Percentiles rank a stretch among this genome's conserved stretches.
phyloP scores from a whole-genome alignment of 2,329 filamentous ascomycete species.

The Elsinoe fawcettii region DNA sequence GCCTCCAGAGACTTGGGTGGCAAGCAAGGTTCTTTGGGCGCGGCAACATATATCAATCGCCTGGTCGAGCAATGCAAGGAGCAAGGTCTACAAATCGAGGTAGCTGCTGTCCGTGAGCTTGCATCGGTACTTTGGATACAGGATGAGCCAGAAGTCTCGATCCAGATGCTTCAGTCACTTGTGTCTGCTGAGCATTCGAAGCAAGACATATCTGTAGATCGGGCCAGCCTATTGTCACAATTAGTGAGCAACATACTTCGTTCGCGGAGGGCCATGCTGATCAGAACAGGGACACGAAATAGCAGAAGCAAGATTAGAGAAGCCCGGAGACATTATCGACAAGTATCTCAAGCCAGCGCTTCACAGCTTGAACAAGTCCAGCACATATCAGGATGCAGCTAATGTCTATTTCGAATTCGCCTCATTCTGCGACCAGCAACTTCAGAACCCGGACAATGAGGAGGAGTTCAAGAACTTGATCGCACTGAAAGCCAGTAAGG shows the following conservation, averaged over 20 bases:
- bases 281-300: slow-evolving; percentile 63
- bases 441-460: slow-evolving; percentile 75
- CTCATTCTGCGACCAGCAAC: slow-evolving; percentile 85
- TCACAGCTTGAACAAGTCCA: slow-evolving; percentile 64
- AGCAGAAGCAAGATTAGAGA: slow-evolving; percentile 82
- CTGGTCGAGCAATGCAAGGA: slow-evolving; percentile 62
- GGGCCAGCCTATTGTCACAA: slow-evolving; percentile 74
- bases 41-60: slow-evolving; percentile 73
- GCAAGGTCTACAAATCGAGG: slow-evolving; percentile 69
- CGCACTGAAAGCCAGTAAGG: slow-evolving; percentile 70
- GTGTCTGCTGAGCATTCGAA: slow-evolving; percentile 54
- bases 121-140: slow-evolving; percentile 92
- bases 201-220: slow-evolving; percentile 64
- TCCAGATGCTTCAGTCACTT: slow-evolving; percentile 75
- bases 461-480: slow-evolving; percentile 78
- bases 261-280: slow-evolving; percentile 19
- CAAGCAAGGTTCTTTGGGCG: slow-evolving; percentile 77
- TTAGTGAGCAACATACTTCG: slow-evolving; percentile 45
- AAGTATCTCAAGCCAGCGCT: slow-evolving; percentile 80
- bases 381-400: slow-evolving; percentile 65
- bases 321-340: slow-evolving; percentile 80
- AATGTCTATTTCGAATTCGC: slow-evolving; percentile 93
- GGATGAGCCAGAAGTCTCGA: slow-evolving; percentile 80
- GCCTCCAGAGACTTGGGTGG: slow-evolving; percentile 74
- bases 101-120: slow-evolving; percentile 69